Evolutionary conservation across 2,329 filamentous ascomycete genomes (phyloP), one percentile per base, ranked within the genome.

Genomic region (Neoarthrinium moseri): DNA sequence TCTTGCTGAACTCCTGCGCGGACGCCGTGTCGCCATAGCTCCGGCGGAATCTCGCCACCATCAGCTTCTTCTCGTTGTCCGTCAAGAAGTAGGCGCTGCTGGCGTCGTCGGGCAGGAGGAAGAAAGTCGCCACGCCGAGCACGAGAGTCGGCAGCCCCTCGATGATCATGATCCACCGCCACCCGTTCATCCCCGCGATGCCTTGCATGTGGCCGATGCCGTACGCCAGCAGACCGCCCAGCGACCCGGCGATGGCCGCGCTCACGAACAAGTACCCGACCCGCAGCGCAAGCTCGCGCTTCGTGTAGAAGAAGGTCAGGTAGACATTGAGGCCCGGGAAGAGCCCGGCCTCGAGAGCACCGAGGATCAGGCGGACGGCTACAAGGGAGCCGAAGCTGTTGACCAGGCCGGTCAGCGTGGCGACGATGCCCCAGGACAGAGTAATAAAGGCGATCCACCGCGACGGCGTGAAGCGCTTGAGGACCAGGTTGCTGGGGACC

Each of bases 251-350:
- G 4, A 89, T 70, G 2, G 87, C 86, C 1, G 86, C 79, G 34
- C 75, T 80, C 41, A 86, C 82, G 58, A 90, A 89, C 1, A 91
- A 73, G 54, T 88, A 89, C 2, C 84, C 85, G 3, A 89, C 83
- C 3, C 87, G 80, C 33, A 89, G 66, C 4, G 85, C 86, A 2
- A 90, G 75, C 64, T 91, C 87, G 22, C 77, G 74, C 58, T 86
- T 86, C 37, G 81, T 86, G 67, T 91, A 91, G 71, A 89, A 90
- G 53, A 89, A 78, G 0, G 86, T 89, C 15, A 91, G 72, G 54
- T 89, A 89, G 15, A 86, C 67, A 5, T 79, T 83, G 52, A 87
- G 66, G 0, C 86, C 85, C 0, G 86, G 86, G 52, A 89, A 88
- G 1, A 89, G 68, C 0, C 85, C 86, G 1, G 81, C 84, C 64